These are phyloP conservation scores for Lasiosphaeris hirsuta DNA, from an alignment of 495 filamentous ascomycete species.

Conservation along the genomic window DNA sequence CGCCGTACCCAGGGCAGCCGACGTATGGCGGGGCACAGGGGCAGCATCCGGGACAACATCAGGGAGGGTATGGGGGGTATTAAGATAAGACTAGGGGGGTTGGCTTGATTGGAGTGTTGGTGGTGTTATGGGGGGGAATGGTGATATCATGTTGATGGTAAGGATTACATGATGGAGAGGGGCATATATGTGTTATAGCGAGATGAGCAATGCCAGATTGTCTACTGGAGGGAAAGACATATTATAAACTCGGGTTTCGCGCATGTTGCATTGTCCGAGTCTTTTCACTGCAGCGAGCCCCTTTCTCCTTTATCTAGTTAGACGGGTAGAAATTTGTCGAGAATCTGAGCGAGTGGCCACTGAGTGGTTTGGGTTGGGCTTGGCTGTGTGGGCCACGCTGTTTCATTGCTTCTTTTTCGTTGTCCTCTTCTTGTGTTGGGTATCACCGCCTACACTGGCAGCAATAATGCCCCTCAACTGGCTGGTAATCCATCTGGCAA, in stretches of 20 bases:
- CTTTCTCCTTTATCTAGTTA: neutral
- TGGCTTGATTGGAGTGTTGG: neutral
- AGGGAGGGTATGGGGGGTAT: conserved; percentile 5
- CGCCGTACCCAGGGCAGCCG: conserved; percentile 10
- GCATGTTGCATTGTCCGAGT: conserved; percentile 1
- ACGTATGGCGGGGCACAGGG: conserved; percentile 6
- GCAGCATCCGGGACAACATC: conserved; percentile 13
- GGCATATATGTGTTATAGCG: too few relatives aligned
- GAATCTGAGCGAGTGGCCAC: neutral
- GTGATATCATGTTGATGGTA: neutral
- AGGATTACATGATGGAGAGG: too few relatives aligned
- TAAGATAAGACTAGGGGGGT: neutral
- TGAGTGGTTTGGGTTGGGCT: neutral
- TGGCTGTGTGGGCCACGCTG: too few relatives aligned
- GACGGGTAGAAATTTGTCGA: conserved; percentile 4
- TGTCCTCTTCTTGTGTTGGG: conserved; percentile 2
- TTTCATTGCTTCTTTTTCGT: conserved; percentile 38
- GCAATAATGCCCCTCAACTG: conserved; percentile 25
- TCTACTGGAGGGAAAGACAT: neutral
- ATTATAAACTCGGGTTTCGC: neutral
- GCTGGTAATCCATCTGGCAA: conserved; percentile 36
- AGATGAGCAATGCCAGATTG: neutral
- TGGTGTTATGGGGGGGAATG: neutral
- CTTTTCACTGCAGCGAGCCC: conserved; percentile 1
- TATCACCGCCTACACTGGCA: neutral